Percentiles rank a stretch among this genome's conserved stretches.
Evolutionary conservation across 495 filamentous ascomycete genomes (phyloP).

Genomic region (Talaromyces liani): DNA sequence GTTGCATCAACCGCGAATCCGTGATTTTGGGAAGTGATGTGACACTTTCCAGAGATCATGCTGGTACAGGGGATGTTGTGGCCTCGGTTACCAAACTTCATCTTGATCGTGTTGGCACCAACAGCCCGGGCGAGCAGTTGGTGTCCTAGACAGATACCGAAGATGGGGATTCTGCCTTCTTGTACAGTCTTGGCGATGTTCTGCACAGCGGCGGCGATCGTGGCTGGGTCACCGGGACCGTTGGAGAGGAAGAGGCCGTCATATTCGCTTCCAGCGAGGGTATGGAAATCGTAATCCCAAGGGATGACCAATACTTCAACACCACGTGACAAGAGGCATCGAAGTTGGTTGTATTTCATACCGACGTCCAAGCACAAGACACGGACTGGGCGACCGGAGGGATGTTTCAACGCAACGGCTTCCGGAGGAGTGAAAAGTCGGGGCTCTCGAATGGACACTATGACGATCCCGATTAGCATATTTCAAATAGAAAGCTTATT

Average conservation of each 20-base stretch:
- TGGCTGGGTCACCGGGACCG: constrained; percentile 90
- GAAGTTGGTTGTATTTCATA: constrained; percentile 93
- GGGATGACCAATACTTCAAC: constrained; percentile 92
- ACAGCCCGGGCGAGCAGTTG: constrained; percentile 88
- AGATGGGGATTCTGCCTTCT: constrained; percentile 76
- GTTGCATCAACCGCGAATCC: constrained; percentile 84
- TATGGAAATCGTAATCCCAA: constrained; percentile 87
- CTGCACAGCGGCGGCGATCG: constrained; percentile 65
- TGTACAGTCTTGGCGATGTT: constrained; percentile 65
- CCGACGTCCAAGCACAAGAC: constrained; percentile 93
- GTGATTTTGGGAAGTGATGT: constrained; percentile 82
- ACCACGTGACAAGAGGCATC: constrained; percentile 85
- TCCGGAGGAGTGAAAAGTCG: constrained; percentile 70
- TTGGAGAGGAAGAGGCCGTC: constrained; percentile 97
- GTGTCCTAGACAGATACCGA: constrained; percentile 95
- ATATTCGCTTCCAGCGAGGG: constrained; percentile 67
- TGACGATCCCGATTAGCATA: background rate
- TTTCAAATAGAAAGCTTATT: background rate
- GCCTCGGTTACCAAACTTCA: constrained; percentile 98
- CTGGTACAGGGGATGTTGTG: constrained; percentile 98
- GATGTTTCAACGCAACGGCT: constrained; percentile 64
- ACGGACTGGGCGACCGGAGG: constrained; percentile 75
- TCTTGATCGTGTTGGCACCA: constrained; percentile 82
- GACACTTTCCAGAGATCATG: constrained; percentile 86
- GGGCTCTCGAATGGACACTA: constrained; percentile 81